These are phyloP conservation scores for Elasticomyces elasticus DNA, from an alignment of 495 filamentous ascomycete genomes.

Conservation along the genomic window DNA sequence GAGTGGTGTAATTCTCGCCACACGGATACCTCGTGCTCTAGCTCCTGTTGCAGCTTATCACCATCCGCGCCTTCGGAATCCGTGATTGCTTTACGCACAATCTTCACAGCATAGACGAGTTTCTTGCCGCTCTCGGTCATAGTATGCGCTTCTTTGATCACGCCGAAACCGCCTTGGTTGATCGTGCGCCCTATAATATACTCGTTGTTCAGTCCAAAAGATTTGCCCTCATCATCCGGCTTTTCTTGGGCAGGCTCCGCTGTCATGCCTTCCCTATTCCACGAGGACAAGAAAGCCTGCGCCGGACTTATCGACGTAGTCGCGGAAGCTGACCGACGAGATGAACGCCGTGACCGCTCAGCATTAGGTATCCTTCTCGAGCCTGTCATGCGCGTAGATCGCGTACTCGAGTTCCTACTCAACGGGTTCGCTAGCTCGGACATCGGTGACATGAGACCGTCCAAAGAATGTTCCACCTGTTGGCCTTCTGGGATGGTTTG, in stretches of 20 bases:
- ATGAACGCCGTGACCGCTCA: slow-evolving; percentile 3
- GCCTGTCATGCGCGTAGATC: slow-evolving; percentile 5
- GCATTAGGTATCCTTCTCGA: slow-evolving; percentile 8
- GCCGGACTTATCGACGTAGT: slow-evolving; percentile 36
- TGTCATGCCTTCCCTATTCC: slow-evolving; percentile 22
- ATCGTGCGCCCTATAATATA: slow-evolving; percentile 66
- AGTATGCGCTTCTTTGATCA: slow-evolving; percentile 61
- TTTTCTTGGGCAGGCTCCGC: slow-evolving; percentile 22
- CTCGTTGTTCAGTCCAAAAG: slow-evolving; percentile 49
- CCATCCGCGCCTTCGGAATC: slow-evolving; percentile 53
- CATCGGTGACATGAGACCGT: slow-evolving; percentile 2
- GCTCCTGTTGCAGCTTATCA: slow-evolving; percentile 59
- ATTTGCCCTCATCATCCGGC: slow-evolving; percentile 64
- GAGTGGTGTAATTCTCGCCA: slow-evolving; percentile 62
- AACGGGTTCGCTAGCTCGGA: slow-evolving; percentile 8
- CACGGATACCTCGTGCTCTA: slow-evolving; percentile 63
- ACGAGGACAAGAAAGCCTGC: slow-evolving; percentile 52
- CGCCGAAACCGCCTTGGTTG: slow-evolving; percentile 60
- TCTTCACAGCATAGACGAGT: slow-evolving; percentile 52
- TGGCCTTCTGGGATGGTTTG: slow-evolving; percentile 17
- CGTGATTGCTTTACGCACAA: slow-evolving; percentile 53
- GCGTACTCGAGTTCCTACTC: slow-evolving; percentile 15
- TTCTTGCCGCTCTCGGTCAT: slow-evolving; percentile 46
- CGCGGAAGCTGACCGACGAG: slow-evolving; percentile 26
- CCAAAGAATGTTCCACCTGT: slow-evolving; percentile 1